Evolutionary conservation across 768 basidiomycete species (phyloP).

Genomic region (Mrakia hoshinonis): DNA sequence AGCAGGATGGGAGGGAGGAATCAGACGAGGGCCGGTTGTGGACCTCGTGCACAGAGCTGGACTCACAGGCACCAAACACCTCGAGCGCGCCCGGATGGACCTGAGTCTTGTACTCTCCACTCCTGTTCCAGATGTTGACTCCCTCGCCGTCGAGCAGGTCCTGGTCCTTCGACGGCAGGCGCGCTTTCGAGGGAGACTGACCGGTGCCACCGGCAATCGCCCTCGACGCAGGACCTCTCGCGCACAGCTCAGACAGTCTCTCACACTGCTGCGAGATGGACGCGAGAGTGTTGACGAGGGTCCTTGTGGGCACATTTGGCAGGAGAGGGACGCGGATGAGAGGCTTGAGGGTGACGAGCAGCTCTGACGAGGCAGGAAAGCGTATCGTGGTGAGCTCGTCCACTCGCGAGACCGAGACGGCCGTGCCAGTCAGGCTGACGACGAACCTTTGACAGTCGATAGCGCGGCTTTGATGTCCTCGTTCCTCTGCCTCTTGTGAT

Average conservation of each 20-base stretch:
- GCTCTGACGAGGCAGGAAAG: background rate
- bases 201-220: background rate
- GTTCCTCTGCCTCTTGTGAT: too few species aligned
- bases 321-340: slow-evolving; percentile 22
- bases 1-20: background rate
- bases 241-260: background rate
- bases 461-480: too few species aligned
- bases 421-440: too few species aligned
- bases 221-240: too few species aligned
- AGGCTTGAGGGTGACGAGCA: slow-evolving; percentile 18
- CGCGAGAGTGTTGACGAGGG: background rate
- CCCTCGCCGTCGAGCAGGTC: slow-evolving; percentile 21
- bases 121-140: slow-evolving; percentile 19
- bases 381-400: background rate
- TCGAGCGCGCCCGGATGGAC: background rate
- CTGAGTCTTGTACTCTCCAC: slow-evolving; percentile 7
- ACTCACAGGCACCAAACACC: slow-evolving; percentile 3
- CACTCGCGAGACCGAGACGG: background rate
- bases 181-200: background rate
- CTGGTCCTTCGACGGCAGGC: background rate
- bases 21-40: background rate
- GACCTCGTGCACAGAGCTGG: background rate
- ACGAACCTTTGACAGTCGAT: too few species aligned
- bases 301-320: background rate
- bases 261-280: background rate